Conservation (phyloP, 345 rosid species). For the Passiflora organensis region DNA sequence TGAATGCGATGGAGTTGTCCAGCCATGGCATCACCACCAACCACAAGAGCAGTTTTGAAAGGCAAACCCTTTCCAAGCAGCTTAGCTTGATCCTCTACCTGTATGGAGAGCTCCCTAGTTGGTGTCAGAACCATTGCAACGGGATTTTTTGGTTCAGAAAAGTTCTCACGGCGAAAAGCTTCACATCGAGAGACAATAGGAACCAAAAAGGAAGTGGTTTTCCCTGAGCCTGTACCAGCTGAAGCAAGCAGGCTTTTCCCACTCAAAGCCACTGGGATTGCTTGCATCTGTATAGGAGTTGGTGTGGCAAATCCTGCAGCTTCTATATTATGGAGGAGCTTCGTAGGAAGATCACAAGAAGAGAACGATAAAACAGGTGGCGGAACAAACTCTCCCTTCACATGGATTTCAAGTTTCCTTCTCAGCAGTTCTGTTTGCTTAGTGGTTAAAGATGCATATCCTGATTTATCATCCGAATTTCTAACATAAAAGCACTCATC, state of each 20-base stretch:
- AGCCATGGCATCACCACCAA: conserved; percentile 83
- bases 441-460: conserved; percentile 20
- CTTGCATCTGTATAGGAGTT: conserved; percentile 89
- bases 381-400: conserved; percentile 48
- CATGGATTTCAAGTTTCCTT: conserved; percentile 64
- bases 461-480: conserved; percentile 31
- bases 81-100: conserved; percentile 91
- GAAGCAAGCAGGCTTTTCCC: conserved; percentile 72
- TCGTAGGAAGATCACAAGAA: conserved; percentile 54
- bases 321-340: conserved; percentile 67
- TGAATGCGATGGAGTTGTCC: conserved; percentile 69
- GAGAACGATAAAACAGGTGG: conserved; percentile 60
- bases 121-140: conserved; percentile 73
- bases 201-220: conserved; percentile 81
- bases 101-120: conserved; percentile 84
- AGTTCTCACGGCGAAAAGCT: conserved; percentile 29
- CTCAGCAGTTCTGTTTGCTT: conserved; percentile 50
- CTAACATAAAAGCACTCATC: conserved; percentile 82
- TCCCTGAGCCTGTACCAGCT: conserved; percentile 85
- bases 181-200: conserved; percentile 65
- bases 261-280: conserved; percentile 65
- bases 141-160: conserved; percentile 37
- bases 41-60: conserved; percentile 87
- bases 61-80: conserved; percentile 84
- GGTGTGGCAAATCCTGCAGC: conserved; percentile 67